Conservation (phyloP, 345 rosid species). For the Pistacia vera region DNA sequence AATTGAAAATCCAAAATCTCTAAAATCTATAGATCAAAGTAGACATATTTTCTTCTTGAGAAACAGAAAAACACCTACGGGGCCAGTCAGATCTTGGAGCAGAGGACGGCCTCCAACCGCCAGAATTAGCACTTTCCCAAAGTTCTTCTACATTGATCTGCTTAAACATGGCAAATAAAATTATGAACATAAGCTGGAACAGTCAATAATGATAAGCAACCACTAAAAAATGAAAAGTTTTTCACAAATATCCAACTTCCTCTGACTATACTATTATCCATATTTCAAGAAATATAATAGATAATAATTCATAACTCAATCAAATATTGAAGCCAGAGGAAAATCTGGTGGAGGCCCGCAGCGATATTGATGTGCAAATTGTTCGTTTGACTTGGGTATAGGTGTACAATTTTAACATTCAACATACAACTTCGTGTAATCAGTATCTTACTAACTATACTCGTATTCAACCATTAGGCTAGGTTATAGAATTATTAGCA, state of each 20-base stretch:
- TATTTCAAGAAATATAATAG: background rate
- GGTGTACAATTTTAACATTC: no score
- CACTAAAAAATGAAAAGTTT: background rate
- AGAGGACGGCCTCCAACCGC: slow-evolving; percentile 96
- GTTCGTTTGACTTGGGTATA: no score
- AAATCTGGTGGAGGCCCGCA: no score
- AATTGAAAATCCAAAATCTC: background rate
- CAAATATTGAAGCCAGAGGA: no score
- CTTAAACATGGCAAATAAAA: slow-evolving; percentile 21
- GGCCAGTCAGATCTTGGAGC: slow-evolving; percentile 97
- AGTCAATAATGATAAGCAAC: background rate
- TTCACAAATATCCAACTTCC: background rate
- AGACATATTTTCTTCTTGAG: slow-evolving; percentile 17
- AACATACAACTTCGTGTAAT: no score
- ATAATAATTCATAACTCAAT: no score
- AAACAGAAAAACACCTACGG: slow-evolving; percentile 45
- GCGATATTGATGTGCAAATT: no score
- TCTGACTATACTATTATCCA: background rate
- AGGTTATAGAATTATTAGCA: background rate
- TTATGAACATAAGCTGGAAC: slow-evolving; percentile 1
- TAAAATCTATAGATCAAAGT: background rate
- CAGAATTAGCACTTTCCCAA: slow-evolving; percentile 87
- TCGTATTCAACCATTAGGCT: background rate
- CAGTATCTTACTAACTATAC: no score
- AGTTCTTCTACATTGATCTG: slow-evolving; percentile 79